A percentile compares a stretch with the other conserved stretches of the same genome.
These are phyloP conservation scores for Torrubiella hemipterigena DNA, from an alignment of 2,329 filamentous ascomycete species.

Conservation along the genomic window DNA sequence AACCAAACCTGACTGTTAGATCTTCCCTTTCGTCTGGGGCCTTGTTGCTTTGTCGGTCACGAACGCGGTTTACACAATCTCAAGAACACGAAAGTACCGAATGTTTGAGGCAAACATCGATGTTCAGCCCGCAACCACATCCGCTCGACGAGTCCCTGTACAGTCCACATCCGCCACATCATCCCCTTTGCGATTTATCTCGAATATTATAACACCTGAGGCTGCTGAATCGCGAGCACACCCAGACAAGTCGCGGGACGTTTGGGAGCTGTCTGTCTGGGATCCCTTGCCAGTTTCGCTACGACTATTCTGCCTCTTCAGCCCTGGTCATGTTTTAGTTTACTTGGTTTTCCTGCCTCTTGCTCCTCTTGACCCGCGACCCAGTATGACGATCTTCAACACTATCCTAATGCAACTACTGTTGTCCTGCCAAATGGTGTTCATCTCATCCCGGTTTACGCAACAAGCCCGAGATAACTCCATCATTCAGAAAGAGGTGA, in stretches of 20 bases:
- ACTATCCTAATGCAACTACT: slow-evolving; percentile 65
- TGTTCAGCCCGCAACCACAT: slow-evolving; percentile 62
- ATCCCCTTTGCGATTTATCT: slow-evolving; percentile 67
- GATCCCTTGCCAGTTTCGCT: slow-evolving; percentile 79
- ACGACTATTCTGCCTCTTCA: slow-evolving; percentile 79
- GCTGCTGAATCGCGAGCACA: slow-evolving; percentile 75
- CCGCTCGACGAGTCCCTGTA: slow-evolving; percentile 77
- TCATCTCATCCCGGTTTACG: slow-evolving; percentile 61
- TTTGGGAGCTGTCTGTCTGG: slow-evolving; percentile 93
- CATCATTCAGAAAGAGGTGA: slow-evolving; percentile 80
- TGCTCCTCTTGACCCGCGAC: slow-evolving; percentile 59
- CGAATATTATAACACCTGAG: slow-evolving; percentile 52
- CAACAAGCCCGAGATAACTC: slow-evolving; percentile 78
- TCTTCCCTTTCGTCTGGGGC: slow-evolving; percentile 57
- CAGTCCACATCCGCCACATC: slow-evolving; percentile 69
- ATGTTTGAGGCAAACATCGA: slow-evolving; percentile 85
- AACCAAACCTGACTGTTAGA: slow-evolving; percentile 27
- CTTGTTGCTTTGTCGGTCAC: slow-evolving; percentile 53
- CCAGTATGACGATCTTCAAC: slow-evolving; percentile 76
- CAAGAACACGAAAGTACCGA: slow-evolving; percentile 73
- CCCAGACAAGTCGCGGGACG: slow-evolving; percentile 69
- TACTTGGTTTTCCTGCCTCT: slow-evolving; percentile 84
- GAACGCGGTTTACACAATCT: slow-evolving; percentile 76
- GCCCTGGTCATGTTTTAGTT: slow-evolving; percentile 81
- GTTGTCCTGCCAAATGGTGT: slow-evolving; percentile 64